Conservation (phyloP, 768 basidiomycete genomes). For the Gautieria morchelliformis region DNA sequence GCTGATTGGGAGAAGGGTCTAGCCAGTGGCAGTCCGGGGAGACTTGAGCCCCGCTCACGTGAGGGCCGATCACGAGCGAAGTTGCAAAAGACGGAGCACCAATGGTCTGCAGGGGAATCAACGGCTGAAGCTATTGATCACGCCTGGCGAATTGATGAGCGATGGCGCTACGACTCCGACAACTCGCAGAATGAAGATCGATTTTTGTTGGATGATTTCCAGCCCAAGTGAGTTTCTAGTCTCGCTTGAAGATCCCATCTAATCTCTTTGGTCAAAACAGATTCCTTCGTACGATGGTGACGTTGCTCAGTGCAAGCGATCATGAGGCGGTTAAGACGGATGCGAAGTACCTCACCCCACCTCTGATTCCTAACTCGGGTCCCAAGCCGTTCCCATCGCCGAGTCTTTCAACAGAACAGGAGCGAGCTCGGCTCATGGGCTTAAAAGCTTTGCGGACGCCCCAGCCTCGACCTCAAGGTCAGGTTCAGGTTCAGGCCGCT, state of each 20-base stretch:
- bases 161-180: slow-evolving; percentile 64
- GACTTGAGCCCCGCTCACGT: background rate
- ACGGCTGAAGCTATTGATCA: slow-evolving; percentile 24
- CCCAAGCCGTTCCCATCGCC: background rate
- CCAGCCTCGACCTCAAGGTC: background rate
- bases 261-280: slow-evolving; percentile 21
- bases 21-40: slow-evolving; percentile 1
- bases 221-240: slow-evolving; percentile 31
- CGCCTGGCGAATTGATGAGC: slow-evolving; percentile 38
- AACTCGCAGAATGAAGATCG: slow-evolving; percentile 48
- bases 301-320: slow-evolving; percentile 47
- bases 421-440: background rate
- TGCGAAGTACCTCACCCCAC: slow-evolving; percentile 5
- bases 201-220: slow-evolving; percentile 59
- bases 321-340: slow-evolving; percentile 15
- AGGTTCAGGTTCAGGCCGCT: background rate
- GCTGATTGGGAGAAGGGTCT: background rate
- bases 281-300: slow-evolving; percentile 45
- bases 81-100: background rate
- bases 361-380: background rate
- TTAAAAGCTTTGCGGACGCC: background rate
- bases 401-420: background rate
- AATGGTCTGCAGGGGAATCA: slow-evolving; percentile 15
- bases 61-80: background rate
- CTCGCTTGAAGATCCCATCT: background rate